A percentile compares a stretch with the other conserved stretches of the same genome.
These are phyloP conservation scores for Ettlia oleoabundans DNA, from an alignment of 139 green algal genomes.

Conservation along the genomic window DNA sequence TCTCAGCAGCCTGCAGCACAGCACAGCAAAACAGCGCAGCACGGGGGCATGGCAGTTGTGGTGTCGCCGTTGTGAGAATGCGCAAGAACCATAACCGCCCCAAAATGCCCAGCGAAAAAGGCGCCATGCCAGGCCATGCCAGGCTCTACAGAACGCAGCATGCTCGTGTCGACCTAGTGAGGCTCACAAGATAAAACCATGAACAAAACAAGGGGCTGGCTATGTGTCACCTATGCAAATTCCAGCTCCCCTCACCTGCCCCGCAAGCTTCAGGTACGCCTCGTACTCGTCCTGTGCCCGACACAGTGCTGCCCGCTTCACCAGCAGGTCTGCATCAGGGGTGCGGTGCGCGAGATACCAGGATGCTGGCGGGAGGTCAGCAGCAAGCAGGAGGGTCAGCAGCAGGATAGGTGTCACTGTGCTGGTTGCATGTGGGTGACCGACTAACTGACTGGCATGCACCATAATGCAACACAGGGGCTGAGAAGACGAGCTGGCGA, in stretches of 20 bases:
- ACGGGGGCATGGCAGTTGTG: neutral
- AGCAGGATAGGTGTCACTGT: too few species aligned
- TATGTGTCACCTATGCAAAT: neutral
- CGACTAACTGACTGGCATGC: too few species aligned
- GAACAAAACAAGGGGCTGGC: neutral
- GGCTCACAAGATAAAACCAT: neutral
- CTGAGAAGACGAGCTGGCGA: too few species aligned
- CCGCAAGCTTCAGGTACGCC: neutral
- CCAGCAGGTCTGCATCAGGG: conserved; percentile 11
- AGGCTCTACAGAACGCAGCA: too few species aligned
- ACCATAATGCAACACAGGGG: too few species aligned
- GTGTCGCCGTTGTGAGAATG: neutral
- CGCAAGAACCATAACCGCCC: neutral
- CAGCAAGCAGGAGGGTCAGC: too few species aligned
- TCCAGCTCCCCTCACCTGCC: neutral
- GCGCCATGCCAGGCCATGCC: too few species aligned
- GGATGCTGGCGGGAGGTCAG: too few species aligned
- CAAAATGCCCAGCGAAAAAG: too few species aligned
- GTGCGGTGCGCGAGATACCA: too few species aligned
- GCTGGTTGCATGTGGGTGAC: too few species aligned
- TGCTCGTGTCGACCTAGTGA: neutral
- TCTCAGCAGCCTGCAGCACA: neutral
- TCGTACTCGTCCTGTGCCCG: neutral
- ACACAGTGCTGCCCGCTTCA: neutral
- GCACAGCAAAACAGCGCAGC: neutral